These are phyloP conservation scores for Acanthamoeba castellanii DNA, from an alignment of 208 protist genomes.

Conservation along the genomic window DNA sequence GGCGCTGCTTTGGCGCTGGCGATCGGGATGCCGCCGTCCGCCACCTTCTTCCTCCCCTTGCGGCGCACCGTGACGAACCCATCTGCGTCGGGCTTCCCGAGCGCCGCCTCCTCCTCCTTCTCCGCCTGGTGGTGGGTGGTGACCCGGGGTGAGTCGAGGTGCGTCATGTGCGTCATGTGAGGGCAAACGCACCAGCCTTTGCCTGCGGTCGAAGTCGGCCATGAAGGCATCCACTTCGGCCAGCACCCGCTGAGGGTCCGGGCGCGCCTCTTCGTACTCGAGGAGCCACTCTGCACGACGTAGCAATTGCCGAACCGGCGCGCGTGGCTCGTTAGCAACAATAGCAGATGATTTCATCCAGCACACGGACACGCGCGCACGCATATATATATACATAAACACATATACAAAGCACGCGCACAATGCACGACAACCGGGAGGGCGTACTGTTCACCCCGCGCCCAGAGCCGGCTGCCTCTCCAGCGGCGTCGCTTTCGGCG, in stretches of 20 bases:
- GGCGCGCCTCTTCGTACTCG: constrained; percentile 27
- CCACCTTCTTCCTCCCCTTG: constrained; percentile 53
- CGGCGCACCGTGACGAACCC: constrained; percentile 44
- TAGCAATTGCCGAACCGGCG: too few species aligned
- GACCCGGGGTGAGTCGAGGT: neutral
- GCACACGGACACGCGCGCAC: neutral
- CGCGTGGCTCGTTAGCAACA: neutral
- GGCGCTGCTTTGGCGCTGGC: constrained; percentile 4
- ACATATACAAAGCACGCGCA: too few species aligned
- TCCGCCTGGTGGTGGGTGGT: neutral
- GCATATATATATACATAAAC: too few species aligned
- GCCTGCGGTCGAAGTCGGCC: constrained; percentile 47
- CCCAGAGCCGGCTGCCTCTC: neutral
- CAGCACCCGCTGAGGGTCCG: neutral
- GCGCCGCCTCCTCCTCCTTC: constrained; percentile 2
- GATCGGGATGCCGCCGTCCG: constrained; percentile 24
- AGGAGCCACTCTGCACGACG: constrained; percentile 1
- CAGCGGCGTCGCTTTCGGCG: neutral
- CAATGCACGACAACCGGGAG: too few species aligned
- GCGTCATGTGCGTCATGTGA: too few species aligned
- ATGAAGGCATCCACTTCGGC: constrained; percentile 56
- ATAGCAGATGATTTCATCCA: neutral
- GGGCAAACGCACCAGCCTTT: neutral
- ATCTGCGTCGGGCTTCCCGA: constrained; percentile 45
- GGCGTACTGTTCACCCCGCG: neutral